Base-by-base conservation (phyloP, 192 early-diverging fungal genomes). In the Backusella circina region DNA sequence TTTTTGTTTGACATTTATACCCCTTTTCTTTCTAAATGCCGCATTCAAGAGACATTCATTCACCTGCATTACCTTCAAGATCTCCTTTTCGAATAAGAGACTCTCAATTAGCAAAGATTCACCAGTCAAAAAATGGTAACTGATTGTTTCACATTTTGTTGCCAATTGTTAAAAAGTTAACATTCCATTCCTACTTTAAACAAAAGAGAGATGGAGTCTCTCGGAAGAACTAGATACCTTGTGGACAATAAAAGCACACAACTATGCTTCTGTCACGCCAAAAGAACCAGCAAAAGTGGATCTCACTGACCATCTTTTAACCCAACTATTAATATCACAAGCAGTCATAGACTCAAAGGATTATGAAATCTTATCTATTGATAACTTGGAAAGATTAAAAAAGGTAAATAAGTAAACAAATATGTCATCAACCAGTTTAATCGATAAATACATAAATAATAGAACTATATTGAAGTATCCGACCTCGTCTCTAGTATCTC, bases 311-410 rank as follows among this genome's bases (percentile, higher is more conserved):
- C 72, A 73, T 9, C 41, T 81, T 16, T 41, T 81, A 2, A 67
- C 69, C 18, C 72, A 81, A 65, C 67, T 81, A 26, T 66, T 88
- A 39, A 75, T 91, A 21, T 85, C 86, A 10, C 86, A 87, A 36
- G 86, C 90, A 1, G 76, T 88, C 0, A 79, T 87, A 1, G 90
- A 91, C 75, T 75, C 90, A 0, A 83, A 84, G 37, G 81, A 83
- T 4, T 91, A 86, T 75, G 82, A 85, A 10, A 74, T 87, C 8
- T 71, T 91, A 36, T 71, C 82, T 15, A 80, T 87, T 18, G 86
- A 89, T 32, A 75, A 88, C 31, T 83, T 88, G 7, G 88, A 88
- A n/a, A 80, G 77, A 16, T 41, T 89, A 36, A 87, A 91, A 75
- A 84, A 84, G 74, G 88, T 88, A 79, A 33, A 41, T 41, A 51